phyloP scores from a whole-genome alignment of 345 rosid genomes.

The Euphorbia peplus region DNA sequence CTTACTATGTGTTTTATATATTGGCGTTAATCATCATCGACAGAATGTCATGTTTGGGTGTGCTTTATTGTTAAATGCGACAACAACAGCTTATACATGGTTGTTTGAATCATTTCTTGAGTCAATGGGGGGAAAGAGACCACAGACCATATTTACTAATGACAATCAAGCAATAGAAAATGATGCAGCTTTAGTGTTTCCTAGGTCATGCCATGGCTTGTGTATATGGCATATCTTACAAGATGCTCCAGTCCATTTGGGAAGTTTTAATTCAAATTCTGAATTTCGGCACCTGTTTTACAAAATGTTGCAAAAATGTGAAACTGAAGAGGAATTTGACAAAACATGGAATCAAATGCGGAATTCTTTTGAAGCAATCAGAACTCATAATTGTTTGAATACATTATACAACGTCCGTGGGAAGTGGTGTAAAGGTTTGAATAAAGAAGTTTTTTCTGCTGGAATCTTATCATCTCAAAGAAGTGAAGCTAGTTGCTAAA shows the following conservation, averaged over 20 bases:
- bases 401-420: too few species aligned
- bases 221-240: background rate
- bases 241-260: background rate
- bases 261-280: background rate
- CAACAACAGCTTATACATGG: background rate
- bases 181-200: background rate
- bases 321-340: background rate
- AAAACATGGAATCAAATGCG: background rate
- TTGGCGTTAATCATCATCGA: constrained; percentile 11
- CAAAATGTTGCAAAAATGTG: background rate
- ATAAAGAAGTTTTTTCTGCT: too few species aligned
- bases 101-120: background rate
- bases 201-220: background rate
- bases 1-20: background rate
- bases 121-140: background rate
- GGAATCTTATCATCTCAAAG: too few species aligned
- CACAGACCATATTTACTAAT: background rate
- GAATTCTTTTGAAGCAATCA: too few species aligned
- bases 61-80: constrained; percentile 3
- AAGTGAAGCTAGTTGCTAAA: too few species aligned
- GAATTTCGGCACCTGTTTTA: background rate
- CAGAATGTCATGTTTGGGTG: background rate
- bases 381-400: too few species aligned
- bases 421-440: too few species aligned
- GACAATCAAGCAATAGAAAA: background rate